Percentiles rank a stretch among this genome's conserved stretches.
Conservation (phyloP, 257 asterid species). For the Voacanga thouarsii region DNA sequence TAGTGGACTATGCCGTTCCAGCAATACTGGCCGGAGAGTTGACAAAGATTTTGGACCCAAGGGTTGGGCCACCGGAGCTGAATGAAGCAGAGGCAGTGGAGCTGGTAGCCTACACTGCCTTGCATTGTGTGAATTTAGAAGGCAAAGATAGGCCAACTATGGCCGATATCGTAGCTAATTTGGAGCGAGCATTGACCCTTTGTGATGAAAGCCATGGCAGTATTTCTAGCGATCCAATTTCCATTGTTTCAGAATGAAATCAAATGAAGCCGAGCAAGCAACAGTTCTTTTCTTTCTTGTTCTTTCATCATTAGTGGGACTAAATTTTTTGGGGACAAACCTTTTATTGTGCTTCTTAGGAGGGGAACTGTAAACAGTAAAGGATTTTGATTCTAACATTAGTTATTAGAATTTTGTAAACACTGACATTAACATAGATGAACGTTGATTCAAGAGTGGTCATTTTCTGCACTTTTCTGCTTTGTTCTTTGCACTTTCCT, state of each 20-base stretch:
- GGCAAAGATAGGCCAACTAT: slow-evolving; percentile 82
- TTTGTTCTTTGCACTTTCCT: neutral
- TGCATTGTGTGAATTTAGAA: slow-evolving; percentile 86
- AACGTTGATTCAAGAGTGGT: neutral
- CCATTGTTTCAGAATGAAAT: slow-evolving; percentile 59
- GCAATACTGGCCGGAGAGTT: slow-evolving; percentile 56
- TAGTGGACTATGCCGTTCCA: slow-evolving; percentile 79
- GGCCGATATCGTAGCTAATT: slow-evolving; percentile 66
- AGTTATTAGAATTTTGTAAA: neutral
- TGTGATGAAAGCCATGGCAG: slow-evolving; percentile 79
- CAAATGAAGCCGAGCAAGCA: slow-evolving; percentile 3
- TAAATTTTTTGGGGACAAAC: slow-evolving; percentile 9
- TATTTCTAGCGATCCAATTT: slow-evolving; percentile 64
- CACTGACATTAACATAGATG: slow-evolving; percentile 5
- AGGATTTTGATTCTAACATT: slow-evolving; percentile 8
- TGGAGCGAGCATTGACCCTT: slow-evolving; percentile 69
- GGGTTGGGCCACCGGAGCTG: slow-evolving; percentile 54
- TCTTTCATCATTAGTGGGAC: neutral
- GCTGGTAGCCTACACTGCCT: slow-evolving; percentile 74
- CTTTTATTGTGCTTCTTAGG: neutral
- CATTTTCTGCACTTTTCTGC: neutral
- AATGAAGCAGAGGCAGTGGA: slow-evolving; percentile 77
- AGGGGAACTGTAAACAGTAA: slow-evolving; percentile 14
- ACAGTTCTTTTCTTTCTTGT: neutral
- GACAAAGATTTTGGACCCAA: slow-evolving; percentile 42